Base-by-base conservation (phyloP, 129 eudicot genomes). In the Daucus carota region DNA sequence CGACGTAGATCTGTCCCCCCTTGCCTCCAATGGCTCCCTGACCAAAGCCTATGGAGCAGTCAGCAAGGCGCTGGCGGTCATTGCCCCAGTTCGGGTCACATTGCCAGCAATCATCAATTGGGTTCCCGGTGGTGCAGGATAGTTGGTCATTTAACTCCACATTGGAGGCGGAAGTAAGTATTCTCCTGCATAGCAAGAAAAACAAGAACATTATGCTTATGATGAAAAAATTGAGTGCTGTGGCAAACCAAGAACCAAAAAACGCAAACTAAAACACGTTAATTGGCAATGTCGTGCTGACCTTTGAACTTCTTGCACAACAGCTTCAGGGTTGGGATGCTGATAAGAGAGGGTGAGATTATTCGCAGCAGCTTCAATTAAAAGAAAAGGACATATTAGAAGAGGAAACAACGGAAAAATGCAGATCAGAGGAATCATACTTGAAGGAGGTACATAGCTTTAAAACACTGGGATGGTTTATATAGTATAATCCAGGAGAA, bases 51-150 rank as follows among this genome's bases (percentile, higher is more conserved):
- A 79, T 75, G 5, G 82, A 78, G 15, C 89, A 88, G 5, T 83
- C 59, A 20, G 89, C 89, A 18, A 88, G 73, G 15, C 75, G 74
- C 36, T 76, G 85, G 4, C 92, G 85, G 73, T 78, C 38, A 16
- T 67, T 34, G 33, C 77, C 84, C 92, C 92, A 88, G 48, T 83
- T 75, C 8, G 84, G 73, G 45, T 80, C 71, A 15, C 41, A 44
- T 28, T 86, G 74, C 92, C 92, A 85, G 48, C 92, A 88, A 13
- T 74, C 47, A 85, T 85, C 89, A 20, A 88, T 88, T 40, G 34
- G 42, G 87, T 70, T 70, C 28, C 74, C 74, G 0, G 74, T 40
- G 10, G 3, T 26, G 74, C 74, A 40, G 16, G 74, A n/a, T 70
- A 22, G 48, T 33, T 70, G 34, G 50, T 40, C 47, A 38, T 70